Evolutionary conservation across 2,329 filamentous ascomycete genomes (phyloP), one percentile per base, ranked within the genome.

Genomic region (Hymenoscyphus fraxineus): DNA sequence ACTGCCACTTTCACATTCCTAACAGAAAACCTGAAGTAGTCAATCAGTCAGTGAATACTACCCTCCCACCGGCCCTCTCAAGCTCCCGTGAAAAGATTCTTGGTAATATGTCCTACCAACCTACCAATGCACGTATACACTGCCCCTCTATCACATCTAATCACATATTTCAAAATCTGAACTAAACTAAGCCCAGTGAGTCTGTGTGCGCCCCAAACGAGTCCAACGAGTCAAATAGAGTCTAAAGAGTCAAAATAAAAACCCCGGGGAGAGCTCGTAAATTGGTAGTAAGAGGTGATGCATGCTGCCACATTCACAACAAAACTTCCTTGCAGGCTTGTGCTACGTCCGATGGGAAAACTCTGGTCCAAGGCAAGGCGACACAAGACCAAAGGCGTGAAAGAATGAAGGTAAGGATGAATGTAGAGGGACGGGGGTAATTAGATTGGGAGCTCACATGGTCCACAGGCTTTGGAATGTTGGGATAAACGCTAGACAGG

Each of bases 121-220:
- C 47, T 54, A 54, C 19, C n/a, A 22, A 54, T 54, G 47, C 9
- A 54, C 47, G 19, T 9, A 47, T 19, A 27, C 47, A 13, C 35
- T 54, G 22, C 47, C 47, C 47, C 47, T 54, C 47, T 54, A 54
- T 54, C 47, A 54, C 47, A 54, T 54, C 47, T 54, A 54, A 54
- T 54, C 47, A 54, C 47, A 54, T 7, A 54, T 54, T 54, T 22
- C 47, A 54, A 54, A 54, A 54, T 10, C 22, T 4, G 22, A 54
- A 27, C 47, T 27, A 35, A 35, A 6, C 35, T 35, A 35, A 10
- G 9, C 35, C 35, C 35, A 6, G 35, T 35, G 35, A 35, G 9
- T 35, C 35, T 35, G 35, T 10, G 19, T 19, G 13, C 47, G 22
- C 19, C 22, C 47, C 19, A 19, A 54, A 54, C 47, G n/a, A 54